A percentile compares a stretch with the other conserved stretches of the same genome.
Evolutionary conservation across 108 stramenopile species (phyloP).

Genomic region (Thalassiosira profunda): DNA sequence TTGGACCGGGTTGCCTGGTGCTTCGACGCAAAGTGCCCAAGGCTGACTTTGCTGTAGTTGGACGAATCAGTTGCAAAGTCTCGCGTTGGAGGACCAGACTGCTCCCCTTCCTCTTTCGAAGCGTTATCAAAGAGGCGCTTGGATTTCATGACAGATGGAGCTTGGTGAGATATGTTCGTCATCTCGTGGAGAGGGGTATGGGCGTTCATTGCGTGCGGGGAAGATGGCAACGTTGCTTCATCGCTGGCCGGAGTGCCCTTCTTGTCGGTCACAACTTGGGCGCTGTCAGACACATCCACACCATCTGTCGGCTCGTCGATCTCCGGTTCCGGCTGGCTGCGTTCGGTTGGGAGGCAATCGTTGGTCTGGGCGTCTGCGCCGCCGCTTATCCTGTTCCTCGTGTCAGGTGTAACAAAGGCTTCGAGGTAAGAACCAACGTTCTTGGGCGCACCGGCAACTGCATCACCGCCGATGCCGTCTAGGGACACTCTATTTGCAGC

Average conservation of each 20-base stretch:
- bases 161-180: background rate
- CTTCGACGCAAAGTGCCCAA: conserved; percentile 24
- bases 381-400: too few species aligned
- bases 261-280: background rate
- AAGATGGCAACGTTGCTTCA: background rate
- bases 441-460: background rate
- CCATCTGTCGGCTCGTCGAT: too few species aligned
- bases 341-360: too few species aligned
- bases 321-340: too few species aligned
- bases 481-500: background rate
- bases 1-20: conserved; percentile 13
- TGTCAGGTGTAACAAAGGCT: background rate
- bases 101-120: background rate
- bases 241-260: background rate
- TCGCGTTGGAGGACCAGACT: background rate
- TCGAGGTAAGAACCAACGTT: background rate
- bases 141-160: conserved; percentile 41
- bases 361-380: too few species aligned
- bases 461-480: too few species aligned
- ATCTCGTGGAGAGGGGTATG: conserved; percentile 30
- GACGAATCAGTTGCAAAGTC: background rate
- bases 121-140: conserved; percentile 37
- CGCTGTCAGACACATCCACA: background rate
- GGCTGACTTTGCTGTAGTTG: conserved; percentile 11
- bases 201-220: conserved; percentile 2